phyloP scores from a whole-genome alignment of 2,329 filamentous ascomycete genomes.

The Fusarium papillatum region DNA sequence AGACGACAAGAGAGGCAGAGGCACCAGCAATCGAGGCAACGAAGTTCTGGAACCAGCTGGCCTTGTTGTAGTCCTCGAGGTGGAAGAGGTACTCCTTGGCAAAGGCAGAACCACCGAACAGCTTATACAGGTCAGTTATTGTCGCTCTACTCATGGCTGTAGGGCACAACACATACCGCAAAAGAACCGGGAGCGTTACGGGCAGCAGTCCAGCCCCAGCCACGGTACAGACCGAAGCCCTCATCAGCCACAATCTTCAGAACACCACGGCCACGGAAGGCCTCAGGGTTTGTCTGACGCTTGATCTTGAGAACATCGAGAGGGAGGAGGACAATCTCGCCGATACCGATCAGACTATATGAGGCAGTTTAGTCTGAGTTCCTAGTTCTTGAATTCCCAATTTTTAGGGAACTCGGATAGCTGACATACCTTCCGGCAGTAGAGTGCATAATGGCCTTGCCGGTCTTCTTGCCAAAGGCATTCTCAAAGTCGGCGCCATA shows the following conservation, averaged over 20 bases:
- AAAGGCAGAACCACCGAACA: constrained; percentile 97
- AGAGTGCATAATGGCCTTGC: constrained; percentile 98
- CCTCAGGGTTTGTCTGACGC: constrained; percentile 98
- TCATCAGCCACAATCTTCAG: constrained; percentile 93
- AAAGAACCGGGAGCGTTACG: constrained; percentile 98
- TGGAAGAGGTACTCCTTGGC: constrained; percentile 97
- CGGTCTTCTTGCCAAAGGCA: constrained; percentile 95
- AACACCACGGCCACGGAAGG: constrained; percentile 94
- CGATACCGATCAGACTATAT: constrained; percentile 89
- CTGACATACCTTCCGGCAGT: constrained; percentile 84
- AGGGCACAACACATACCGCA: constrained; percentile 73
- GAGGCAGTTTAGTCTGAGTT: constrained; percentile 33
- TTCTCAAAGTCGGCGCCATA: constrained; percentile 87
- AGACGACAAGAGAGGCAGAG: constrained; percentile 94
- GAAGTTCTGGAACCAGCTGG: constrained; percentile 96
- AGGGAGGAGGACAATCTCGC: constrained; percentile 94
- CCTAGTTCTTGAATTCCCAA: neutral
- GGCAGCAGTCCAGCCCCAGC: constrained; percentile 97
- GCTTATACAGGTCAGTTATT: constrained; percentile 61
- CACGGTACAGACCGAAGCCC: constrained; percentile 94
- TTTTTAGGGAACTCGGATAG: neutral
- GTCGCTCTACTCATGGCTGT: neutral
- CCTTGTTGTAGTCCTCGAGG: constrained; percentile 95
- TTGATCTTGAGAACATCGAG: constrained; percentile 99
- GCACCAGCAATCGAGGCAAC: constrained; percentile 96